phyloP scores from a whole-genome alignment of 1,284 basidiomycete species.

The Trichosporon asahii region DNA sequence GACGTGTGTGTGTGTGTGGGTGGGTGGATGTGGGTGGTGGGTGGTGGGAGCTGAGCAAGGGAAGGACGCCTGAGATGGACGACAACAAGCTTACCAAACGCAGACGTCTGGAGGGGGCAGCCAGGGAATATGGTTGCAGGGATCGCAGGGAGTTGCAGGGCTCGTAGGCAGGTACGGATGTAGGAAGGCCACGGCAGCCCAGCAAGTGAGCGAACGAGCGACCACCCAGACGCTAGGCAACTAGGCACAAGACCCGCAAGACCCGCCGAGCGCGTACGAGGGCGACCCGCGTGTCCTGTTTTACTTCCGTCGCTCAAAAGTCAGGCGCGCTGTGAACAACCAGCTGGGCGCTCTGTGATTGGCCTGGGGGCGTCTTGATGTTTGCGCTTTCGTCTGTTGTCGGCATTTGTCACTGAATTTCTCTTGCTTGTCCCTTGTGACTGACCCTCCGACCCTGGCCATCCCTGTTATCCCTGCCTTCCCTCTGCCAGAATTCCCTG shows the following conservation, averaged over 20 bases:
- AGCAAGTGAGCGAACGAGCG: too few species aligned
- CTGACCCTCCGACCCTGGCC: background rate
- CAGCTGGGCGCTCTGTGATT: background rate
- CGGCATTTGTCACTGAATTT: constrained; percentile 3
- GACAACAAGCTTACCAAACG: constrained; percentile 11
- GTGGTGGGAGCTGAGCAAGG: background rate
- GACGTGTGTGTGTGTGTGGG: too few species aligned
- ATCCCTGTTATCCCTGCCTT: background rate
- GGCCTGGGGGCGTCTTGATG: background rate
- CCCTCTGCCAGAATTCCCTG: background rate
- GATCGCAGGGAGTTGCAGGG: background rate
- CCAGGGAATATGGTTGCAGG: background rate
- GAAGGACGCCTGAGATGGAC: background rate
- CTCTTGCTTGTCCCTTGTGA: background rate
- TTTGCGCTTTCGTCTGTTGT: background rate
- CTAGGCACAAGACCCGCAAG: background rate
- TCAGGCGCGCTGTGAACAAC: background rate
- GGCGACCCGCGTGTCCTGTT: background rate
- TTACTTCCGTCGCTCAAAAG: constrained; percentile 10
- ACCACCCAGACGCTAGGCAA: background rate
- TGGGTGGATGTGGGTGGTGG: background rate
- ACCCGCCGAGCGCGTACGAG: background rate
- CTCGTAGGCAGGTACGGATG: background rate
- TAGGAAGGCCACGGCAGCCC: background rate
- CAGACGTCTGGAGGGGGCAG: background rate